Evolutionary conservation across 441 rosid species (phyloP), one percentile per base, ranked within the genome.

Genomic region (Aquilaria agallochum): DNA sequence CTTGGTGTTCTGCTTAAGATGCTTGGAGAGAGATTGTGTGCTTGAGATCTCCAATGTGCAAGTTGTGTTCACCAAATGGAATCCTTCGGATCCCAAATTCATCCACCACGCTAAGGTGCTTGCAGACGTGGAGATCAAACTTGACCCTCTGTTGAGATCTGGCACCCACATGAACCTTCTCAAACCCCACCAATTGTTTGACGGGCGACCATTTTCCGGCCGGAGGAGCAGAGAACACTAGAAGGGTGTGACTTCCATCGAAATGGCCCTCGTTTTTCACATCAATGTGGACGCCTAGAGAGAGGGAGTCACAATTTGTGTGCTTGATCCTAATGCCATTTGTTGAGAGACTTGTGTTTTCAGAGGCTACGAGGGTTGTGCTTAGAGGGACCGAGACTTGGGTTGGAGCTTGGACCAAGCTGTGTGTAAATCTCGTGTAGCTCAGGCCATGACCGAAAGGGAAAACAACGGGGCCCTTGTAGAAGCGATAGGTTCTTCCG

Each of bases 381-480:
- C 75, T 54, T 5, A 84, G 48, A 10, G 81, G 67, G 0, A 88
- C 46, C 45, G 80, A 69, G 53, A 88, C 54, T 6, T 68, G 56
- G 36, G 68, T 66, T 1, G 96, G 89, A 34, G 71, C 80, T 60
- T 63, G 71, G 36, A 76, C 71, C 2, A 86, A 68, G 9, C 76
- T 63, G 65, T 84, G 84, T 5, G 78, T 36, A 46, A 78, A 89
- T 1, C 60, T 63, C 4, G 99, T 74, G 79, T 84, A 94, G 56
- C 88, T 85, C 69, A 87, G 9, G 50, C 97, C 99, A 15, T 84
- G 74, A 4, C 95, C 97, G 59, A 87, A 94, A 11, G 96, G 90
- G 69, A 62, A 94, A 2, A 94, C 92, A n/a, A 86, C 94, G 0
- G 90, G 88, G 9, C 99, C 99, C 59, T 82, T 89, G 71, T 91